Conservation (phyloP, 1,139 yeast genomes). For the Debaryomyces singareniensis region DNA sequence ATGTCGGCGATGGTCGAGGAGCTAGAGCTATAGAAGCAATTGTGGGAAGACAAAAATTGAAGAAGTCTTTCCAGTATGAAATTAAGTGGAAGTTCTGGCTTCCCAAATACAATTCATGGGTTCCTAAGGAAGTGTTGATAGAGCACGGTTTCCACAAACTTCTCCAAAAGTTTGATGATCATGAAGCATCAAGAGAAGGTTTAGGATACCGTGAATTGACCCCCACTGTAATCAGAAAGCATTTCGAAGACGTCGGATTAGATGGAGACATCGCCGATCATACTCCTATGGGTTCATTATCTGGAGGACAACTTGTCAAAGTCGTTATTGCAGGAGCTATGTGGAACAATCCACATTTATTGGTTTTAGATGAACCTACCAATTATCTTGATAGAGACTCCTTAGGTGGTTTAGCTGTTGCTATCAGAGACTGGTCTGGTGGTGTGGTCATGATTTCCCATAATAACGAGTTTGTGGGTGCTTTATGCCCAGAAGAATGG, state of each 20-base stretch:
- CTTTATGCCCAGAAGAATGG: constrained; percentile 98
- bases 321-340: constrained; percentile 99
- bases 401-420: constrained; percentile 93
- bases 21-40: constrained; percentile 85
- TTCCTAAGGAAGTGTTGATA: constrained; percentile 72
- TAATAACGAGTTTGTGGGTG: constrained; percentile 94
- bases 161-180: constrained; percentile 93
- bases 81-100: constrained; percentile 90
- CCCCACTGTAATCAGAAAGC: constrained; percentile 90
- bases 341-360: constrained; percentile 99
- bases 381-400: constrained; percentile 97
- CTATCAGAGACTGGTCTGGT: constrained; percentile 96
- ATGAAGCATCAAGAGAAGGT: constrained; percentile 98
- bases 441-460: constrained; percentile 99
- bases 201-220: constrained; percentile 90
- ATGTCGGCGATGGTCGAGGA: constrained; percentile 83
- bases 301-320: constrained; percentile 97
- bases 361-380: constrained; percentile 97
- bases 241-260: constrained; percentile 93
- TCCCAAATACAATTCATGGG: constrained; percentile 93
- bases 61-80: constrained; percentile 95
- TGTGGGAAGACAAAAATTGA: constrained; percentile 94
- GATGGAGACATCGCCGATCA: constrained; percentile 98
- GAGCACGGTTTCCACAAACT: constrained; percentile 83
- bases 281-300: constrained; percentile 91